Evolutionary conservation across 495 filamentous ascomycete species (phyloP).

Genomic region (Lophiostoma macrostomum): DNA sequence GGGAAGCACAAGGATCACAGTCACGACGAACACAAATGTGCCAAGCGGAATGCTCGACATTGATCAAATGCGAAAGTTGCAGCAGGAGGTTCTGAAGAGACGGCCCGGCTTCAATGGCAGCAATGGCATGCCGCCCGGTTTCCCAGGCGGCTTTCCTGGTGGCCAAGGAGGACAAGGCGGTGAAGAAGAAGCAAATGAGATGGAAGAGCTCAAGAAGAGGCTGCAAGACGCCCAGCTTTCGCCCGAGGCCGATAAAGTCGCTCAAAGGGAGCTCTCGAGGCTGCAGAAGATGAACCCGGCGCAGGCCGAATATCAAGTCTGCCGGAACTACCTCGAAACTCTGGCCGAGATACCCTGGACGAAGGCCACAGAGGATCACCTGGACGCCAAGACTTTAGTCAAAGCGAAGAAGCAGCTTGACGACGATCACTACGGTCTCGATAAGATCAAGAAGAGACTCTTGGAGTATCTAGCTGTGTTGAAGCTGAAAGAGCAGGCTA

Average conservation of each 20-base stretch:
- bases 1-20: conserved; percentile 71
- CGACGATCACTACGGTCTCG: conserved; percentile 92
- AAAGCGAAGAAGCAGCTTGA: conserved; percentile 86
- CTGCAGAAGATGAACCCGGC: conserved; percentile 92
- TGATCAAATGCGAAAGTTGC: conserved; percentile 50
- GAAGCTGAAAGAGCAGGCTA: conserved; percentile 86
- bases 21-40: conserved; percentile 48
- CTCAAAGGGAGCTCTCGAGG: conserved; percentile 81
- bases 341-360: conserved; percentile 94
- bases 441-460: conserved; percentile 95
- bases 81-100: conserved; percentile 53
- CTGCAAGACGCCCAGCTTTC: conserved; percentile 76
- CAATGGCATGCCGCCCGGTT: conserved; percentile 49
- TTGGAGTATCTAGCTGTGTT: conserved; percentile 95
- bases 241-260: conserved; percentile 76
- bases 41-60: conserved; percentile 40
- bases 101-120: conserved; percentile 50
- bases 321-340: conserved; percentile 91
- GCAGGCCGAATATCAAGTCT: conserved; percentile 93
- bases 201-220: conserved; percentile 88
- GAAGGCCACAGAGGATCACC: conserved; percentile 76
- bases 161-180: conserved; percentile 48
- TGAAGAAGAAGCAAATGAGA: conserved; percentile 67
- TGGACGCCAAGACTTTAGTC: conserved; percentile 76
- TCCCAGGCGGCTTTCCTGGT: conserved; percentile 39